Evolutionary conservation across 148 eudicot species (phyloP), one percentile per base, ranked within the genome.

Genomic region (Rhododendron williamsianum): DNA sequence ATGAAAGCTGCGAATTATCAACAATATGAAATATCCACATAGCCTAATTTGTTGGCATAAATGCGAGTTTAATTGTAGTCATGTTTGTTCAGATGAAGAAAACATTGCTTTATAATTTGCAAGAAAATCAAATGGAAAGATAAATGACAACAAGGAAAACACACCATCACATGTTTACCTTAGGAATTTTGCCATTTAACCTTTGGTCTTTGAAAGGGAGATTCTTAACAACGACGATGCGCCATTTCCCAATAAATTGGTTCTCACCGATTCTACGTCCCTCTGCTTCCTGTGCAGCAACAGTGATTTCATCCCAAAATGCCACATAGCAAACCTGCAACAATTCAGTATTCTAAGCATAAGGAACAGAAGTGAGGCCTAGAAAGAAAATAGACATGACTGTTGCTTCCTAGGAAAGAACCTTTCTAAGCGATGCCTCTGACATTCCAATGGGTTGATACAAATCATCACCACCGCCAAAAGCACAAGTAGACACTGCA

Each of bases 361-460:
- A 80, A 38, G 36, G 63, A 41, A 2, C 83, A 58, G 33, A n/a
- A 51, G 86, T 19, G 2, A 69, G 56, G 36, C 84, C 33, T 48
- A 69, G 6, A 38, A 60, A 82, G 27, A 38, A 30, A 72, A 45
- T 21, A 51, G 12, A 82, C 9, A 80, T 77, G 65, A 71, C 60
- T 23, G 41, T 33, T 33, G 67, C 82, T 67, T 63, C 56, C 36
- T n/a, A 19, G 49, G 49, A 84, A 76, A 83, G 65, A 81, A 97
- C 99, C 96, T 93, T 94, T 60, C 86, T 78, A 85, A 94, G 89
- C 74, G 99, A 95, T 81, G 92, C 83, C 73, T 91, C 93, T 73
- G 98, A 90, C 98, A 97, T 93, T 82, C 99, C 99, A 82, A 97
- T 97, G 78, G 99, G 99, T 88, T 97, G 99, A 92, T 97, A 97